These are phyloP conservation scores for Samsoniella hepiali DNA, from an alignment of 2,329 filamentous ascomycete species.

Conservation along the genomic window DNA sequence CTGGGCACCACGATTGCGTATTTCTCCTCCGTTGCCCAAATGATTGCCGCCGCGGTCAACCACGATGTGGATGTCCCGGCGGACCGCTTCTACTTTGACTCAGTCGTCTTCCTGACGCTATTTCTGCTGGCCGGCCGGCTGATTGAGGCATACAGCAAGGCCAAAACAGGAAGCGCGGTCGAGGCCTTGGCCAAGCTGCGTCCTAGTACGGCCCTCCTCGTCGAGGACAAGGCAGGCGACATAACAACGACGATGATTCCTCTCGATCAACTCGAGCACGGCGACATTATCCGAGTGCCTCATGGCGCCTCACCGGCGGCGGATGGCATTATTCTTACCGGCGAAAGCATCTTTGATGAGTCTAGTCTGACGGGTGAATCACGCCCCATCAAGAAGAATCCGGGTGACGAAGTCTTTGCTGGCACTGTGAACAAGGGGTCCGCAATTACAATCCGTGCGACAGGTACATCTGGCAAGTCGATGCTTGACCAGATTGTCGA, in stretches of 20 bases:
- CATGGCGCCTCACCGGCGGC: conserved; percentile 81
- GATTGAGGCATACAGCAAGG: conserved; percentile 87
- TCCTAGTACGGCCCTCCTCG: conserved; percentile 70
- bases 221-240: conserved; percentile 45
- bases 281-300: conserved; percentile 70
- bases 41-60: conserved; percentile 61
- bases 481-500: conserved; percentile 80
- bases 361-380: conserved; percentile 84
- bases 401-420: conserved; percentile 64
- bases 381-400: conserved; percentile 58
- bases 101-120: conserved; percentile 85
- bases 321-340: conserved; percentile 66
- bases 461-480: conserved; percentile 62
- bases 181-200: conserved; percentile 73
- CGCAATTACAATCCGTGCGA: conserved; percentile 61
- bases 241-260: conserved; percentile 41
- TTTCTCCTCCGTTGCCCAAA: conserved; percentile 73
- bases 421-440: conserved; percentile 71
- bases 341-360: conserved; percentile 75
- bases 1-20: conserved; percentile 87
- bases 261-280: conserved; percentile 71
- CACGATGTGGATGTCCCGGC: conserved; percentile 37
- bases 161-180: conserved; percentile 83
- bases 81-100: conserved; percentile 77
- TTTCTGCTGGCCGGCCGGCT: conserved; percentile 75